A percentile compares a stretch with the other conserved stretches of the same genome.
These are phyloP conservation scores for Gastrodia elata DNA, from an alignment of 106 monocot species.

Conservation along the genomic window DNA sequence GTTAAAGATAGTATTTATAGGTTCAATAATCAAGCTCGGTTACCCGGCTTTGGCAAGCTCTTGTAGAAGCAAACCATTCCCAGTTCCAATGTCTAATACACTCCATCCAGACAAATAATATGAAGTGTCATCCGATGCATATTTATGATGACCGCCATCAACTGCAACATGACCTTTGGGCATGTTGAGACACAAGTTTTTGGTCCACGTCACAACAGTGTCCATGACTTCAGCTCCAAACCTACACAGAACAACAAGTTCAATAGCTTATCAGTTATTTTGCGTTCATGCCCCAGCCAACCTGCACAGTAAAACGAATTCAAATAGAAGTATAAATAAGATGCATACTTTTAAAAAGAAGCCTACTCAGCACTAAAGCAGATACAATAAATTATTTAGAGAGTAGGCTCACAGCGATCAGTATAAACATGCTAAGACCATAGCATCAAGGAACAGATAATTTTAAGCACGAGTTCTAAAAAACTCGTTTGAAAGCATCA, in stretches of 20 bases:
- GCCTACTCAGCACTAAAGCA: neutral
- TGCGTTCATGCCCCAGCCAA: neutral
- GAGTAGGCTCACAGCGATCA: no score
- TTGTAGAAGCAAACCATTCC: slow-evolving; percentile 89
- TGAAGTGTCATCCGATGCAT: slow-evolving; percentile 21
- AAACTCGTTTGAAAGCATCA: no score
- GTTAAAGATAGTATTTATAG: neutral
- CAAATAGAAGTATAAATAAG: neutral
- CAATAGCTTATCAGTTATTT: neutral
- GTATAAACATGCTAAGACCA: no score
- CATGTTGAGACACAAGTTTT: slow-evolving; percentile 48
- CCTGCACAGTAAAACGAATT: neutral
- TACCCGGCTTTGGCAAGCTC: slow-evolving; percentile 93
- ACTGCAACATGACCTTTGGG: slow-evolving; percentile 10
- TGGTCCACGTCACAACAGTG: slow-evolving; percentile 75
- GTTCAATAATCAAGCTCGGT: neutral
- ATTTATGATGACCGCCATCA: slow-evolving; percentile 18
- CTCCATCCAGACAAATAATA: slow-evolving; percentile 49
- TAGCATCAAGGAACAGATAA: no score
- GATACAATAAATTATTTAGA: no score
- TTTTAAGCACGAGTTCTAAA: no score
- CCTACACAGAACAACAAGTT: slow-evolving; percentile 28
- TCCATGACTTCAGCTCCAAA: slow-evolving; percentile 96
- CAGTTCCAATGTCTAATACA: slow-evolving; percentile 94
- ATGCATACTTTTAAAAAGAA: neutral